phyloP scores from a whole-genome alignment of 352 stramenopile genomes.

The Globisporangium radiosum region DNA sequence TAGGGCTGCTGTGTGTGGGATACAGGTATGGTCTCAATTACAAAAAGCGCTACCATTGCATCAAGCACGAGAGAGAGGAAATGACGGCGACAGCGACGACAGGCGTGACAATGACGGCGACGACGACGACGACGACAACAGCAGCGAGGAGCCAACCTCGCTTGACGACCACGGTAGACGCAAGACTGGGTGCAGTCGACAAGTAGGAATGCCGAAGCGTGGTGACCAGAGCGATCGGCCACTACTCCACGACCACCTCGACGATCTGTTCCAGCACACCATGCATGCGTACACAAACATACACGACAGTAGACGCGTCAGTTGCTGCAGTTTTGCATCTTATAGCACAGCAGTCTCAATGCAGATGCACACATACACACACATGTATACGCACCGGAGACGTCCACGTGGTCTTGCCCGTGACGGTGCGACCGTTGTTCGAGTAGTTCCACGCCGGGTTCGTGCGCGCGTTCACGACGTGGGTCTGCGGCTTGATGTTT shows the following conservation, averaged over 20 bases:
- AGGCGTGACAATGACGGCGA: not conserved
- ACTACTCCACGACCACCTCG: constrained; percentile 19
- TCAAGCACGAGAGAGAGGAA: not conserved
- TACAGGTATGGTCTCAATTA: too few relatives aligned
- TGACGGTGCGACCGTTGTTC: constrained; percentile 44
- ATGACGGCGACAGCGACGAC: not conserved
- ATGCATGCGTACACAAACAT: not conserved
- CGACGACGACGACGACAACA: not conserved
- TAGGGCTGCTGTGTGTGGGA: too few relatives aligned
- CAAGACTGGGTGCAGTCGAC: too few relatives aligned
- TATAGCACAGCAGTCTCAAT: not conserved
- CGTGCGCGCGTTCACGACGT: constrained; percentile 68
- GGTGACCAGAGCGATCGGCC: not conserved
- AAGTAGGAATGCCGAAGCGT: not conserved
- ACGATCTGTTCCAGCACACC: constrained; percentile 2
- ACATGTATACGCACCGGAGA: constrained; percentile 24
- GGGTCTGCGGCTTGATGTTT: constrained; percentile 54
- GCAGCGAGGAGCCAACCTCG: too few relatives aligned
- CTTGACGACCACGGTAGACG: too few relatives aligned
- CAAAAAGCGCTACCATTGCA: not conserved
- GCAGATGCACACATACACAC: not conserved
- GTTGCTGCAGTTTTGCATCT: too few relatives aligned
- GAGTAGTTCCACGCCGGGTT: constrained; percentile 46
- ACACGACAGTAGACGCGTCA: not conserved
- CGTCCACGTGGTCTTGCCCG: constrained; percentile 44